Base-by-base conservation (phyloP, 805 yeast species). In the Debaryomyces prosopidis region DNA sequence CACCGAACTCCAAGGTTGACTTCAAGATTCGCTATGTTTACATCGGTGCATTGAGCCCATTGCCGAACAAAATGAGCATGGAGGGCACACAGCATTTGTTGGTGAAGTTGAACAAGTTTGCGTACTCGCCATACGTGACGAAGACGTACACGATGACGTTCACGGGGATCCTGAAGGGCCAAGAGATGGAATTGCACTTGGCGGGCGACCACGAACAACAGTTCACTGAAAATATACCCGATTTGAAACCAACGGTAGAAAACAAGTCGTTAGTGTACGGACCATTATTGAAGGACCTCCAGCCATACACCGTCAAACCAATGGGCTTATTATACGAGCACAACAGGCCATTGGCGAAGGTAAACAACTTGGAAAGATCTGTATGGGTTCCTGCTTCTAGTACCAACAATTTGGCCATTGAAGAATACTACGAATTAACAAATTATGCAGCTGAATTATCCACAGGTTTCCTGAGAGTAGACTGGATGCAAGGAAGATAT, bases 361-460 rank as follows among this genome's bases (percentile, higher is more conserved):
- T 82, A 18, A 73, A 76, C 51, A 73, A 70, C 47, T 73, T 89
- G 49, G 72, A 79, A 47, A 80, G 97, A 60, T 87, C 86, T 39
- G 64, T 87, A 42, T 92, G 98, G 97, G 72, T 91, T 42, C 92
- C 97, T 2, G 96, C 90, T 51, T 62, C 71, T 77, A 89, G 88
- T 80, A 89, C 52, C 61, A 81, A 55, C 66, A 87, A 42, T 59
- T 86, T 47, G 79, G 89, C 62, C 33, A 73, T 89, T 50, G 96
- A 90, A 60, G 98, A 94, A 62, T 82, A 84, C 59, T 91, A 89
- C 62, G 92, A 89, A 68, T 55, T 90, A 30, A 75, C 82, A 41
- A 90, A 94, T 60, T 74, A 71, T 36, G 97, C 86, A 26, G 95
- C 96, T 2, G 69, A 72, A 49, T 74, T 94, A 54, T 67, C 72